A percentile compares a stretch with the other conserved stretches of the same genome.
Evolutionary conservation across 176 grass and related monocot species (phyloP).

Genomic region (Typha latifolia): DNA sequence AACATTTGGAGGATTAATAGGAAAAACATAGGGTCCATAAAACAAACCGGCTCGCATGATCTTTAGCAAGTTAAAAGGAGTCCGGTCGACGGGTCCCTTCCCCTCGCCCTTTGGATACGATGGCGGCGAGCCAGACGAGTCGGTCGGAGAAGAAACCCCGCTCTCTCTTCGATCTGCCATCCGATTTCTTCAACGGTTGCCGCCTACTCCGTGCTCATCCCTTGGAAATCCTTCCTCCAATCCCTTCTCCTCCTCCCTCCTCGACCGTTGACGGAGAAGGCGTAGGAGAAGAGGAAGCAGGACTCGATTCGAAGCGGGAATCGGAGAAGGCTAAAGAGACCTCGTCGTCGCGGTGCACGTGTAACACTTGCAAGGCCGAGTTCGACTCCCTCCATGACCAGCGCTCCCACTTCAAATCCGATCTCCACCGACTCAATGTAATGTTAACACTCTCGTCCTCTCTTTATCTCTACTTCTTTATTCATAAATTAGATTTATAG

Average conservation of each 20-base stretch:
- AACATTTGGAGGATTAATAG: too few species aligned
- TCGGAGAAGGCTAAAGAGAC: slow-evolving; percentile 16
- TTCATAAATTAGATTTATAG: not conserved
- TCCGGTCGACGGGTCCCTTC: not conserved
- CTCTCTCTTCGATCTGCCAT: slow-evolving; percentile 65
- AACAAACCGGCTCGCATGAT: too few species aligned
- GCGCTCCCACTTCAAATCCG: slow-evolving; percentile 93
- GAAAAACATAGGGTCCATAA: too few species aligned
- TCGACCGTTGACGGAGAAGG: not conserved
- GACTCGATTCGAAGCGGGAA: not conserved
- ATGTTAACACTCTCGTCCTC: not conserved
- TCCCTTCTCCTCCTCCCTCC: slow-evolving; percentile 6
- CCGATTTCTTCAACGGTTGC: slow-evolving; percentile 58
- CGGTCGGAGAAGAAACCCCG: slow-evolving; percentile 42
- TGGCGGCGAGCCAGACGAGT: slow-evolving; percentile 37
- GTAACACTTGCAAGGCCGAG: slow-evolving; percentile 64
- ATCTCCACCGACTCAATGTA: slow-evolving; percentile 93
- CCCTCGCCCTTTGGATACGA: slow-evolving; percentile 12
- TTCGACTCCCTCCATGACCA: slow-evolving; percentile 89
- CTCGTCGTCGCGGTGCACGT: slow-evolving; percentile 63
- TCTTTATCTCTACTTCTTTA: not conserved
- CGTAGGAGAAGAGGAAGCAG: not conserved
- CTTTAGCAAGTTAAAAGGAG: too few species aligned
- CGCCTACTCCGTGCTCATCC: slow-evolving; percentile 34
- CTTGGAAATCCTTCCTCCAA: slow-evolving; percentile 13